phyloP scores from a whole-genome alignment of 1,284 basidiomycete species.

The Apiotrichum siamense region DNA sequence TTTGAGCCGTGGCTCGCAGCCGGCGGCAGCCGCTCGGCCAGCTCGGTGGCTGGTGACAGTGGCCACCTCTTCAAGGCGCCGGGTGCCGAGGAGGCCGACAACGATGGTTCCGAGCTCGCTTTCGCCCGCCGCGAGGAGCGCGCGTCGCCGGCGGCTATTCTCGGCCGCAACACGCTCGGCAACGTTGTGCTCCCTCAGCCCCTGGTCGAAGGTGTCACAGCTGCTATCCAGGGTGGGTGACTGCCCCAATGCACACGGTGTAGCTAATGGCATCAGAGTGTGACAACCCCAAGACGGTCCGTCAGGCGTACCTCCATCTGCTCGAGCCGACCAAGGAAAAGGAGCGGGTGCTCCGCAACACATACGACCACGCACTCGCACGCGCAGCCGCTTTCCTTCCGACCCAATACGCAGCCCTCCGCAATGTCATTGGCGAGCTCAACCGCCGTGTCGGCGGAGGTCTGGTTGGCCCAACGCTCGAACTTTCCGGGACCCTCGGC shows the following conservation, averaged over 20 bases:
- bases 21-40: neutral
- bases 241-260: neutral
- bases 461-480: constrained; percentile 38
- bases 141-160: constrained; percentile 71
- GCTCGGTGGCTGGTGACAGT: neutral
- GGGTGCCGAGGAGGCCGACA: constrained; percentile 1
- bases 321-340: constrained; percentile 13
- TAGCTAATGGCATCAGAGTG: constrained; percentile 2
- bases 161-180: constrained; percentile 67
- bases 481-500: constrained; percentile 46
- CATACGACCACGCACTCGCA: constrained; percentile 36
- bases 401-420: constrained; percentile 47
- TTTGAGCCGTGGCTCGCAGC: constrained; percentile 1
- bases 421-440: constrained; percentile 47
- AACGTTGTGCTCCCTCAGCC: constrained; percentile 63
- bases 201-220: constrained; percentile 48
- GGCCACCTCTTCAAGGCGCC: neutral
- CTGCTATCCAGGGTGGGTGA: constrained; percentile 40
- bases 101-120: neutral
- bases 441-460: constrained; percentile 36
- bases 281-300: constrained; percentile 22
- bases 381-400: constrained; percentile 49
- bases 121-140: constrained; percentile 43
- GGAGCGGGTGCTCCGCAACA: constrained; percentile 8
- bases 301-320: constrained; percentile 23